A percentile compares a stretch with the other conserved stretches of the same genome.
Evolutionary conservation across 2,329 filamentous ascomycete genomes (phyloP).

Genomic region (Pleoardoris graminearum): DNA sequence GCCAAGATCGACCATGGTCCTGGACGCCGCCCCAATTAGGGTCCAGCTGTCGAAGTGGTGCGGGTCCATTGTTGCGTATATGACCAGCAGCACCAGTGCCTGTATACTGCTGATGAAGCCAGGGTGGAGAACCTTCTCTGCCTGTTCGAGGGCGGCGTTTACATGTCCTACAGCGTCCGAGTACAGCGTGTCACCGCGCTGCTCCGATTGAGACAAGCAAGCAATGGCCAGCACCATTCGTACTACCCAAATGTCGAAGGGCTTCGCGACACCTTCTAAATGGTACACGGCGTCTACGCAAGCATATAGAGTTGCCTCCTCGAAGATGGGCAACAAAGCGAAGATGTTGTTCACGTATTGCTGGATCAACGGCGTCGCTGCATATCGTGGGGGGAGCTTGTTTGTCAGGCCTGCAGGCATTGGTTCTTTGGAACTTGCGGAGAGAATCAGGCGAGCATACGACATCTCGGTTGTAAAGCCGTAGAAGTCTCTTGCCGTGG

Average conservation of each 20-base stretch:
- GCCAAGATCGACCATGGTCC: constrained; percentile 85
- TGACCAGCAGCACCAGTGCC: constrained; percentile 79
- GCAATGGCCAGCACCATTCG: constrained; percentile 89
- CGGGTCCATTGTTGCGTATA: constrained; percentile 89
- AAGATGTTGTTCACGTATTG: constrained; percentile 86
- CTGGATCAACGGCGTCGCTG: constrained; percentile 71
- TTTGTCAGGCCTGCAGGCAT: constrained; percentile 64
- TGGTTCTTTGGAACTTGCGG: constrained; percentile 75
- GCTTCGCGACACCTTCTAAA: constrained; percentile 63
- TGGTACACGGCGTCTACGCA: constrained; percentile 83
- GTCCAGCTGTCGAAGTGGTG: constrained; percentile 94
- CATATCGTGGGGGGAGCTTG: constrained; percentile 70
- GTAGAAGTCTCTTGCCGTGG: constrained; percentile 91
- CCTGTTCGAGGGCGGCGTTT: constrained; percentile 70
- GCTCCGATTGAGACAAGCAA: constrained; percentile 71
- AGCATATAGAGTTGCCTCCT: constrained; percentile 75
- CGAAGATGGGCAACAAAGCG: constrained; percentile 78
- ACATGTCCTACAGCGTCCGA: constrained; percentile 63
- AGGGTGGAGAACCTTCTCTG: constrained; percentile 81
- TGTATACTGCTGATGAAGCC: constrained; percentile 86
- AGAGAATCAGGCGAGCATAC: constrained; percentile 84
- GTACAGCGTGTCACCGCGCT: constrained; percentile 65
- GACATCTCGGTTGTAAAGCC: constrained; percentile 87
- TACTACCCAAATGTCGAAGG: constrained; percentile 80
- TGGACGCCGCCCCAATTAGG: constrained; percentile 84